Base-by-base conservation (phyloP, 495 filamentous ascomycete species). In the Podospora appendiculata region DNA sequence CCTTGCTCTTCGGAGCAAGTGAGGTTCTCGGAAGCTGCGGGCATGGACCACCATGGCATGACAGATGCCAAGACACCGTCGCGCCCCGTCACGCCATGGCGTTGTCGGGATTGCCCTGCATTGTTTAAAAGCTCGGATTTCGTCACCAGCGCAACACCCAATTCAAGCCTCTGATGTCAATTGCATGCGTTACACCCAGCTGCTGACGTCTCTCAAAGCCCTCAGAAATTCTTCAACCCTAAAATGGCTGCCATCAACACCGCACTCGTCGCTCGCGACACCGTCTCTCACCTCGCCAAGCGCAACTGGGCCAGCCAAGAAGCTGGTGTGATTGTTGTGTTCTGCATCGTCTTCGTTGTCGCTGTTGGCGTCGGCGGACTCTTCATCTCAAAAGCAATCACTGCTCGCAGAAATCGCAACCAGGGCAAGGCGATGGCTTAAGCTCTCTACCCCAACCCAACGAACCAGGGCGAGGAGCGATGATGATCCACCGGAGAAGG, bases 271-370 rank as follows among this genome's bases (percentile, higher is more conserved):
- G 67, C 70, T 59, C 72, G 75, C 67, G 70, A 76, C 63, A 55
- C 58, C 55, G 40, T 72, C 52, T 46, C 60, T 57, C 63, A 70
- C 48, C 58, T 83, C 58, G 62, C 64, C 55, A 78, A 72, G 59
- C 79, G 79, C 47, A 79, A 76, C 70, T 84, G 71, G 67, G 65
- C 77, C 38, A 35, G 54, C 32, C 54, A 68, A 45, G 74, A 82
- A 63, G 62, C 71, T 17, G 80, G 79, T 65, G 78, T 81, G 57
- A 71, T 81, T 41, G 69, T 79, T 58, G 79, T 82, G 44, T 81
- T 83, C 71, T 77, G 71, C 61, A 77, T 83, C 54, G 70, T 82
- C 54, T 77, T 72, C 59, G 55, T 79, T 46, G 76, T 84, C 59
- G 72, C 45, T 43, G 53, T 73, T 51, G 69, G 74, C 50, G 59